Base-by-base conservation (phyloP, 2,329 filamentous ascomycete species). In the Epichloe brachyelytri region DNA sequence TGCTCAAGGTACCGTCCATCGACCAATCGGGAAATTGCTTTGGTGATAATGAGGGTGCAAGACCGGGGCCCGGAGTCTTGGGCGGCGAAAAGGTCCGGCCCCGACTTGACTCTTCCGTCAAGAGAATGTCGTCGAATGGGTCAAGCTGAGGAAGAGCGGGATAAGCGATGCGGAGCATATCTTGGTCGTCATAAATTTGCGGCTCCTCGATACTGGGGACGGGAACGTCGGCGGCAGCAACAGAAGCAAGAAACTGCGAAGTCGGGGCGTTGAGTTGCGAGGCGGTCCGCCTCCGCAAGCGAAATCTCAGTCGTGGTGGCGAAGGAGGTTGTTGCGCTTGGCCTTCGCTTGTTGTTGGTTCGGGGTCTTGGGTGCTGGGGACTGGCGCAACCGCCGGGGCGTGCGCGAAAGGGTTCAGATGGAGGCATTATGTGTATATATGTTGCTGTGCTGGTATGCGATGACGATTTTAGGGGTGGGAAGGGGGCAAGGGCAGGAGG, bases 211-310 rank as follows among this genome's bases (percentile, higher is more conserved):
- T 82, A 62, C 79, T 83, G 14, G 79, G 80, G 48, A 84, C 75
- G 22, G 80, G 78, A 4, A 82, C 69, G 60, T 84, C 80, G 54
- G 79, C 80, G 17, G 79, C 79, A 43, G 78, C 80, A 52, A 84
- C 80, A 4, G 79, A 83, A 3, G 79, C 80, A n/a, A 84, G 73
- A 59, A 84, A 84, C 48, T 83, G 78, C 59, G 81, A 72, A 1
- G 80, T 83, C 2, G 80, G 79, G 38, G 79, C 79, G 53, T 72
- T 65, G 11, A 78, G 68, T 51, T 74, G 71, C 43, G 76, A 36
- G 38, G 71, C 71, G 59, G 74, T 71, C 58, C 78, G 77, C 58
- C 74, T 72, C 64, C 78, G 78, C 53, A 82, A 63, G 56, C 71
- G 73, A 57, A 81, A 69, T 49, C 75, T 75, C 54, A 73, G 76